These are phyloP conservation scores for Pseudofabraea citricarpa DNA, from an alignment of 2,329 filamentous ascomycete species.

Conservation along the genomic window DNA sequence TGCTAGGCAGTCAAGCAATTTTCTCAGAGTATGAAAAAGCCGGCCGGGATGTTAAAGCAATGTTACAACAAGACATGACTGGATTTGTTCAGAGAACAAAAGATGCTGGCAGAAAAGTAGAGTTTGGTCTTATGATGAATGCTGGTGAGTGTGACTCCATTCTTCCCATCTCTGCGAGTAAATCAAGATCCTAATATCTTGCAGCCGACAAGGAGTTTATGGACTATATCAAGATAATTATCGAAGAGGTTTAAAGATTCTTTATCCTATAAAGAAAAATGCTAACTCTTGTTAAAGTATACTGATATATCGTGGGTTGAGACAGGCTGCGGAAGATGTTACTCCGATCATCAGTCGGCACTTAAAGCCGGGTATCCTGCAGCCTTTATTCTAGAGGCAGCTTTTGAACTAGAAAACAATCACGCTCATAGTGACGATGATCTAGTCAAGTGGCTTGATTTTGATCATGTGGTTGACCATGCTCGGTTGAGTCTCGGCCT, in stretches of 20 bases:
- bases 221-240: constrained; percentile 79
- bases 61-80: constrained; percentile 97
- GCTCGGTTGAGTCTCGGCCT: constrained; percentile 75
- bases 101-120: constrained; percentile 62
- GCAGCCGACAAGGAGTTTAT: constrained; percentile 72
- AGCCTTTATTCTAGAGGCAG: constrained; percentile 67
- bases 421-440: constrained; percentile 68
- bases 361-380: constrained; percentile 66
- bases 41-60: constrained; percentile 75
- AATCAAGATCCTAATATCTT: not conserved
- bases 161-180: not conserved
- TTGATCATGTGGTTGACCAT: constrained; percentile 85
- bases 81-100: constrained; percentile 78
- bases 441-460: constrained; percentile 64
- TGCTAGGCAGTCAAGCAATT: constrained; percentile 82
- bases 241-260: constrained; percentile 43
- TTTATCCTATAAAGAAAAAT: not conserved
- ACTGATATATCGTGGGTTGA: constrained; percentile 79
- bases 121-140: constrained; percentile 11
- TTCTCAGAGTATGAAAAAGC: constrained; percentile 72
- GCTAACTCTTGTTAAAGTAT: constrained; percentile 45
- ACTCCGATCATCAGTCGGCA: constrained; percentile 66
- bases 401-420: constrained; percentile 57
- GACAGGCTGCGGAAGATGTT: constrained; percentile 81
- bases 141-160: not conserved